A percentile compares a stretch with the other conserved stretches of the same genome.
These are phyloP conservation scores for Pseudogymnoascus sp. DNA, from an alignment of 2,329 filamentous ascomycete genomes.

Conservation along the genomic window DNA sequence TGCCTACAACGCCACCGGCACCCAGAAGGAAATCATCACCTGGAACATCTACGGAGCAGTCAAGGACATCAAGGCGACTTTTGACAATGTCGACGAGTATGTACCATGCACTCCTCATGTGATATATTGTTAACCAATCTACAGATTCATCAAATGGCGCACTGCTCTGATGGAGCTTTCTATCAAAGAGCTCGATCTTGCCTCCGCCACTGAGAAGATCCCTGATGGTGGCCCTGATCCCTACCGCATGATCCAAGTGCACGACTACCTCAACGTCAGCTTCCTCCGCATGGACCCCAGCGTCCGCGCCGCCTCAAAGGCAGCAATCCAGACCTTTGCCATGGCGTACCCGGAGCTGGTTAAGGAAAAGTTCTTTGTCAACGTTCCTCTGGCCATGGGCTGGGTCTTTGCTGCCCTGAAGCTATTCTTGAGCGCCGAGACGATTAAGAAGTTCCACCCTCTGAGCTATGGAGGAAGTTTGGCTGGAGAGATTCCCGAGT, in stretches of 20 bases:
- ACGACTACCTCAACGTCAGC: slow-evolving; percentile 83
- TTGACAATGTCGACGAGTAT: slow-evolving; percentile 74
- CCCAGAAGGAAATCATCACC: slow-evolving; percentile 60
- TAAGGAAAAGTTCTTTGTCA: slow-evolving; percentile 90
- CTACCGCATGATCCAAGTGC: slow-evolving; percentile 86
- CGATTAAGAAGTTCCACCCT: slow-evolving; percentile 71
- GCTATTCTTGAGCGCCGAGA: slow-evolving; percentile 64
- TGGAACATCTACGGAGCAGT: slow-evolving; percentile 92
- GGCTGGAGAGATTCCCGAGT: slow-evolving; percentile 47
- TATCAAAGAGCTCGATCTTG: slow-evolving; percentile 64
- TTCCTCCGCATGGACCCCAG: slow-evolving; percentile 75
- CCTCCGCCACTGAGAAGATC: slow-evolving; percentile 60
- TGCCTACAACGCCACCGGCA: slow-evolving; percentile 48
- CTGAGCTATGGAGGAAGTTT: slow-evolving; percentile 66
- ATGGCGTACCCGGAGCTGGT: slow-evolving; percentile 85
- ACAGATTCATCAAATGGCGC: slow-evolving; percentile 82
- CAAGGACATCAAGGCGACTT: slow-evolving; percentile 72
- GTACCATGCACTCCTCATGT: slow-evolving; percentile 29
- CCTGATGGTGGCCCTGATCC: slow-evolving; percentile 67
- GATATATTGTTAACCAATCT: not conserved
- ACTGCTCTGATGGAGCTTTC: slow-evolving; percentile 85
- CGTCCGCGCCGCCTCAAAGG: slow-evolving; percentile 67
- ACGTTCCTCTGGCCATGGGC: slow-evolving; percentile 84
- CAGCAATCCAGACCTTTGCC: slow-evolving; percentile 75
- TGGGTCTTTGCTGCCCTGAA: slow-evolving; percentile 75